Evolutionary conservation across 140 eudicot genomes (phyloP).

Genomic region (Bidens hawaiensis): DNA sequence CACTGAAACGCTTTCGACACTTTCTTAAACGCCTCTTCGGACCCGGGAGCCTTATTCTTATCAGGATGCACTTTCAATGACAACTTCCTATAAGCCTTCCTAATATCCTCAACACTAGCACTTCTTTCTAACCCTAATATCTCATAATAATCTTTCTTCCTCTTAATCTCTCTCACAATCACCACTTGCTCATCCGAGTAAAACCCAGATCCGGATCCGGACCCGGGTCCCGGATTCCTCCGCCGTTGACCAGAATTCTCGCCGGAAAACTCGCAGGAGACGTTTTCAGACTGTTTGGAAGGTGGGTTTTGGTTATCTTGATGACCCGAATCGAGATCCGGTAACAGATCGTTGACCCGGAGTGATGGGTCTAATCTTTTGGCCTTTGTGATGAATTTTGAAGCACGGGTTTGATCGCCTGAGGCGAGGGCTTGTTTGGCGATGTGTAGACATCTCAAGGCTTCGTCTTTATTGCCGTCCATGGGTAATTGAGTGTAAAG

Average conservation of each 20-base stretch:
- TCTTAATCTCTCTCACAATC: slow-evolving; percentile 57
- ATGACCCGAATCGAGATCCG: slow-evolving; percentile 28
- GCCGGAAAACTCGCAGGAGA: neutral
- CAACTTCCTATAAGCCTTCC: too few species aligned
- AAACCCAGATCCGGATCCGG: slow-evolving; percentile 27
- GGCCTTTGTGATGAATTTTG: slow-evolving; percentile 57
- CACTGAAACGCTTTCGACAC: too few species aligned
- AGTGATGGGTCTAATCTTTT: slow-evolving; percentile 55
- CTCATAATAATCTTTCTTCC: slow-evolving; percentile 67
- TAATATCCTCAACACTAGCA: slow-evolving; percentile 67
- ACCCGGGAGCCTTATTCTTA: too few species aligned
- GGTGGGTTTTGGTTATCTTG: too few species aligned
- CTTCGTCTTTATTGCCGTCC: slow-evolving; percentile 88
- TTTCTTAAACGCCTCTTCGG: too few species aligned
- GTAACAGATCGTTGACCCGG: slow-evolving; percentile 40
- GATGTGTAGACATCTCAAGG: slow-evolving; percentile 60
- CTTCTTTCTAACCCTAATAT: slow-evolving; percentile 66
- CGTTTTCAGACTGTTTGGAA: slow-evolving; percentile 9
- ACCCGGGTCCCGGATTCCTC: slow-evolving; percentile 34
- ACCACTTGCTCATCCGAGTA: slow-evolving; percentile 51
- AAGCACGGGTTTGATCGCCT: slow-evolving; percentile 56
- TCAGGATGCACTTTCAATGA: too few species aligned
- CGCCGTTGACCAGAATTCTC: slow-evolving; percentile 41
- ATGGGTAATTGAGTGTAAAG: too few species aligned
- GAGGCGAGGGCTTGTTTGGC: slow-evolving; percentile 49